Base-by-base conservation (phyloP, 2,329 filamentous ascomycete genomes). In the Phaeosphaeriaceae sp. region DNA sequence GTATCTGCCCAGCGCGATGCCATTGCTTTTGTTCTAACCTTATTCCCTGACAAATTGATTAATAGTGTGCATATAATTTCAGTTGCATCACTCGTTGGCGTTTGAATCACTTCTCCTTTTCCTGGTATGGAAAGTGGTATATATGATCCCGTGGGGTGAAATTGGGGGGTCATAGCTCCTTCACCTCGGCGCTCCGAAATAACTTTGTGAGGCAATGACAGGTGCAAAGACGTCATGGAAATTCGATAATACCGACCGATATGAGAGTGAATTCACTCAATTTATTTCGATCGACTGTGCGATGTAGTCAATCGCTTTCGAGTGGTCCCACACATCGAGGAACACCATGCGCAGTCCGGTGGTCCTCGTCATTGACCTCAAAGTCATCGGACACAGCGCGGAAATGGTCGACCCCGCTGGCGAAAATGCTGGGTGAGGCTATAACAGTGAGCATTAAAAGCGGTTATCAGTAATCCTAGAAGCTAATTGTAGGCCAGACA, bases 341-440 rank as follows among this genome's bases (percentile, higher is more conserved):
- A 9, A 45, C 56, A 13, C 59, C 42, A 48, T 55, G 50, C 35
- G 52, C 58, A 15, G 60, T 71, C 57, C 74, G 77, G 68, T 77
- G 73, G 72, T 76, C 66, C 42, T 55, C 57, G 18, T 36, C 51
- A 20, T 34, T 49, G 34, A 53, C 53, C 15, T 50, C 59, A 12
- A 37, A 55, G 30, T 35, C 57, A n/a, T 42, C 58, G 18, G 44
- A 38, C 18, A 53, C 56, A 34, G 63, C 64, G 49, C 64, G 88
- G 55, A 78, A 89, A 78, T 97, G 92, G 92, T 96, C 92, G 2
- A 99, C 93, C 3, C 92, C 93, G 12, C 77, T 99, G 53, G 92
- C 93, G 6, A 93, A 94, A 71, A 88, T 89, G 61, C 82, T 97
- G 41, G 88, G 87, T 47, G 87, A 92, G 71, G 92, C 92, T 37